These are phyloP conservation scores for Arabidopsis arenosa DNA, from an alignment of 345 rosid genomes.

Conservation along the genomic window DNA sequence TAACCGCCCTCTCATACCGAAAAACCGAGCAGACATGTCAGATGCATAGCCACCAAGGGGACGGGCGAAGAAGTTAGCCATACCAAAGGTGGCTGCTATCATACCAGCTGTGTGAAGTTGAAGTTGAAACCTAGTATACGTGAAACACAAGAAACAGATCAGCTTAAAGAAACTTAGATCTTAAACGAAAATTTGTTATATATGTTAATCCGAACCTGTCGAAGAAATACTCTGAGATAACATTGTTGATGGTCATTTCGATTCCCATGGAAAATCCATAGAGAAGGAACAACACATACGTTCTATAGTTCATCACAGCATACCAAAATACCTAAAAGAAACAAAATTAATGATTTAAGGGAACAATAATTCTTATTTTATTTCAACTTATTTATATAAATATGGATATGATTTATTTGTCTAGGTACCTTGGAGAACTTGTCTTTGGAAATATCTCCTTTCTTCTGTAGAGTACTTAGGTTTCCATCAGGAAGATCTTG, in stretches of 20 bases:
- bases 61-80: conserved; percentile 73
- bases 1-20: conserved; percentile 80
- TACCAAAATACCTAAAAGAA: conserved; percentile 59
- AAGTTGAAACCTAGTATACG: conserved; percentile 49
- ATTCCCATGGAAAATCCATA: conserved; percentile 78
- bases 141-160: neutral
- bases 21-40: conserved; percentile 56
- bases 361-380: neutral
- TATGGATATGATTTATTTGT: neutral
- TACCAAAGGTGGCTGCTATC: conserved; percentile 76
- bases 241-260: conserved; percentile 65
- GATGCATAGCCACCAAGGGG: conserved; percentile 76
- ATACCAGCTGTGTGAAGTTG: conserved; percentile 71
- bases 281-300: conserved; percentile 69
- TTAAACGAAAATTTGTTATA: neutral
- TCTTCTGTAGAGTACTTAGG: conserved; percentile 64
- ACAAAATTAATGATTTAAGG: neutral
- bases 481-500: conserved; percentile 91
- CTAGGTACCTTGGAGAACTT: conserved; percentile 68
- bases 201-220: conserved; percentile 48
- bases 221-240: conserved; percentile 65
- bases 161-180: neutral
- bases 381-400: neutral
- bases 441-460: conserved; percentile 67
- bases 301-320: conserved; percentile 68